A percentile compares a stretch with the other conserved stretches of the same genome.
Conservation (phyloP, 176 grass and related monocot genomes). For the Bothriochloa decipiens region DNA sequence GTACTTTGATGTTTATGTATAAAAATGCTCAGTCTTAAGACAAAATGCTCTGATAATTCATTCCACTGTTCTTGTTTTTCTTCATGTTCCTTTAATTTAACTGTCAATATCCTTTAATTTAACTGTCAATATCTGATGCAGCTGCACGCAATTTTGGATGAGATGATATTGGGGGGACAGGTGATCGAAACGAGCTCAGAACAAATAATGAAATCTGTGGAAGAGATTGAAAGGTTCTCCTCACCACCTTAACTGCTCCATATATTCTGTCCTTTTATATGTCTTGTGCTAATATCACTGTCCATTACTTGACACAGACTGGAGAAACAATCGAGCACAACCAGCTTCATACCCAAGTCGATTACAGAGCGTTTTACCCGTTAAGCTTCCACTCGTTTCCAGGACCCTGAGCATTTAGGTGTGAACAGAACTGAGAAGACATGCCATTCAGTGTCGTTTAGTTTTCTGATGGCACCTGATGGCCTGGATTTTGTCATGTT, state of each 20-base stretch:
- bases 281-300: constrained; percentile 1
- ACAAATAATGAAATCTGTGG: constrained; percentile 70
- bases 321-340: constrained; percentile 83
- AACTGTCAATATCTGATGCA: constrained; percentile 49
- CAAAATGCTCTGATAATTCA: not conserved
- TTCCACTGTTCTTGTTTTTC: not conserved
- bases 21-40: not conserved
- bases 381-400: constrained; percentile 30
- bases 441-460: not conserved
- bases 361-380: constrained; percentile 74
- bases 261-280: not conserved
- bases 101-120: not conserved
- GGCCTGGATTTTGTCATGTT: not conserved
- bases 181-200: constrained; percentile 91
- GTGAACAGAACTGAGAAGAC: not conserved
- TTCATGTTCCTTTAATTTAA: not conserved
- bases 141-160: constrained; percentile 91
- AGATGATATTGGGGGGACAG: constrained; percentile 91
- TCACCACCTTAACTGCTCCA: not conserved
- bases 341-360: constrained; percentile 78
- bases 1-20: not conserved
- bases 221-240: constrained; percentile 72
- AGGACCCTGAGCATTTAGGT: not conserved
- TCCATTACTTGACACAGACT: constrained; percentile 46
- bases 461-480: constrained; percentile 19